phyloP scores from a whole-genome alignment of 2,329 filamentous ascomycete species.

The Xylaria polymorpha region DNA sequence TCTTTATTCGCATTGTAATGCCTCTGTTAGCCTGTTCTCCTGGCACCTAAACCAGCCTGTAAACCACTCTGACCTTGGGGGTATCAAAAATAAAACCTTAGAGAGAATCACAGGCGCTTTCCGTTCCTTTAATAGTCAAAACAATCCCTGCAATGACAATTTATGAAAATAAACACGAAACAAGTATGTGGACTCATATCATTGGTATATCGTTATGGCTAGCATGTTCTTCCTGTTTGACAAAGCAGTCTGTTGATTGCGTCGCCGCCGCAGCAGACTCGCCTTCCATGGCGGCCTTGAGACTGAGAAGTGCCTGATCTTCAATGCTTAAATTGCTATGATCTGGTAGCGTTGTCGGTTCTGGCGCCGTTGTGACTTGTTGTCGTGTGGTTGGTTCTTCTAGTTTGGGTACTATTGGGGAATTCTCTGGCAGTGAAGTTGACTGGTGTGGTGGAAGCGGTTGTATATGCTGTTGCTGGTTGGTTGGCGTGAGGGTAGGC shows the following conservation, averaged over 20 bases:
- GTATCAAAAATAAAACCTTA: conserved; percentile 38
- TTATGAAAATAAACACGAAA: conserved; percentile 1
- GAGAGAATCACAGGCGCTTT: conserved; percentile 7
- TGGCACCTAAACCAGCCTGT: conserved; percentile 19
- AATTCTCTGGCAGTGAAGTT: conserved; percentile 28
- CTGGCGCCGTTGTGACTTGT: conserved; percentile 19
- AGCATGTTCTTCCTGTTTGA: conserved; percentile 37
- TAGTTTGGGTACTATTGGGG: conserved; percentile 16
- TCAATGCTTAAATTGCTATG: conserved; percentile 45
- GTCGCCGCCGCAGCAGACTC: conserved; percentile 38
- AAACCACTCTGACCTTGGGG: conserved; percentile 38
- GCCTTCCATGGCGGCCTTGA: conserved; percentile 46
- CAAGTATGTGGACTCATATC: conserved; percentile 14
- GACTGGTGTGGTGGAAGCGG: conserved; percentile 19
- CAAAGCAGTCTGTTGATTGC: conserved; percentile 26
- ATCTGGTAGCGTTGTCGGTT: conserved; percentile 33
- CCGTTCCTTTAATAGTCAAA: background rate
- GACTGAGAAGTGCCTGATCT: conserved; percentile 46
- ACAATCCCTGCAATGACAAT: background rate
- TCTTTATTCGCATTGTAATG: conserved; percentile 28
- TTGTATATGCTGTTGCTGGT: conserved; percentile 38
- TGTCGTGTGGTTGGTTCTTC: conserved; percentile 30
- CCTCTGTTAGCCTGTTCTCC: conserved; percentile 30
- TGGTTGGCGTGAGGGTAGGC: conserved; percentile 43
- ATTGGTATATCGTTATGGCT: conserved; percentile 6